Evolutionary conservation across 352 stramenopile species (phyloP).

Genomic region (Phytopythium sindhum): DNA sequence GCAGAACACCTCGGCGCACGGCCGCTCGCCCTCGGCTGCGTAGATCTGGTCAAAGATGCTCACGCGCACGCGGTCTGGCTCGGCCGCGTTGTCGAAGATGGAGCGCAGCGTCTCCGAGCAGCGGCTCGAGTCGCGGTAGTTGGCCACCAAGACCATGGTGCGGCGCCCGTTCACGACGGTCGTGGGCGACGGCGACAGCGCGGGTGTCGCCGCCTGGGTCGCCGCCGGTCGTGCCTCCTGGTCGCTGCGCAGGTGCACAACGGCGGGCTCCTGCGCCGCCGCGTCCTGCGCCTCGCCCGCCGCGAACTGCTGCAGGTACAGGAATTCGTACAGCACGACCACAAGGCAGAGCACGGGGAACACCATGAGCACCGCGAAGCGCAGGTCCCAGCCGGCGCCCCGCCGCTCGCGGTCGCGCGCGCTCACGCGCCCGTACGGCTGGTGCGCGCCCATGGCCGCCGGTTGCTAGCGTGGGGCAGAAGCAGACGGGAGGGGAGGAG

Average conservation of each 20-base stretch:
- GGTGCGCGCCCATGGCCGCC: conserved; percentile 15
- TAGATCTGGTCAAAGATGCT: conserved; percentile 80
- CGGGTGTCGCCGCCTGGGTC: conserved; percentile 9
- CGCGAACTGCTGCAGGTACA: conserved; percentile 73
- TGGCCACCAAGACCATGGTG: conserved; percentile 77
- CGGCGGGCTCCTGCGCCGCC: conserved; percentile 15
- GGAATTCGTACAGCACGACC: conserved; percentile 77
- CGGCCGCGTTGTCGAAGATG: conserved; percentile 70
- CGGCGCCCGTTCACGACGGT: conserved; percentile 55
- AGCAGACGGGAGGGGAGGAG: background rate
- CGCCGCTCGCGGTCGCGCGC: conserved; percentile 36
- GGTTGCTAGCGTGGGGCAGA: background rate
- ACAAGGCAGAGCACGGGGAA: conserved; percentile 67
- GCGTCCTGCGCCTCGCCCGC: conserved; percentile 27
- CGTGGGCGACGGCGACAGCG: conserved; percentile 14
- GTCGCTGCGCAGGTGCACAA: conserved; percentile 30
- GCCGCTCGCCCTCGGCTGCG: conserved; percentile 51
- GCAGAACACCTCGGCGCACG: conserved; percentile 65
- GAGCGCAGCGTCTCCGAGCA: conserved; percentile 77
- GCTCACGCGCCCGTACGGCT: conserved; percentile 65
- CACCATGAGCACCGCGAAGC: conserved; percentile 60
- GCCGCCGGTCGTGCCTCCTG: conserved; percentile 15
- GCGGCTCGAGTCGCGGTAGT: conserved; percentile 78
- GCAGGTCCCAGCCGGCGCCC: conserved; percentile 42
- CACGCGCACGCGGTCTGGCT: conserved; percentile 50